A percentile compares a stretch with the other conserved stretches of the same genome.
phyloP scores from a whole-genome alignment of 805 yeast genomes.

The Sporopachydermia lactativora region DNA sequence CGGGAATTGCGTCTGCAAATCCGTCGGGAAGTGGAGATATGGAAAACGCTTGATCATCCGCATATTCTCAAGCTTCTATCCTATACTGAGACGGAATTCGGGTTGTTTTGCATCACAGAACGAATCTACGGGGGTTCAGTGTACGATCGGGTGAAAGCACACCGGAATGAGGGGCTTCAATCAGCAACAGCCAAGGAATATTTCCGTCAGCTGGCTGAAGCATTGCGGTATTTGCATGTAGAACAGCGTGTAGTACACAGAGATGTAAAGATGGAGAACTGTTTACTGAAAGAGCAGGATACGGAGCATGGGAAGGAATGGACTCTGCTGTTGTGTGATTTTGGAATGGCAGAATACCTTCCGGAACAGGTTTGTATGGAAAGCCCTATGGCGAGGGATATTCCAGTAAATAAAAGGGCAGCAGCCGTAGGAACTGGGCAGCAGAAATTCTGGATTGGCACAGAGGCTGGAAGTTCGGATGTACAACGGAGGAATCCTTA shows the following conservation, averaged over 20 bases:
- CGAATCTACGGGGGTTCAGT: slow-evolving; percentile 65
- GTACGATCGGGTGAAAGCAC: slow-evolving; percentile 52
- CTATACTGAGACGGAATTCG: slow-evolving; percentile 41
- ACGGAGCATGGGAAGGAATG: slow-evolving; percentile 17
- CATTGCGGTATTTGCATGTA: slow-evolving; percentile 49
- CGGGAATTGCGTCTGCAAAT: slow-evolving; percentile 39
- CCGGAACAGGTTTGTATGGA: slow-evolving; percentile 17
- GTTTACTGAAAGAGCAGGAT: slow-evolving; percentile 36
- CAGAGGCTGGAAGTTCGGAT: slow-evolving; percentile 10
- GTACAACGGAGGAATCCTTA: slow-evolving; percentile 9
- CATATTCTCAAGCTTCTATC: slow-evolving; percentile 49
- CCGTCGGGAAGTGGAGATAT: slow-evolving; percentile 56
- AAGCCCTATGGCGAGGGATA: background rate
- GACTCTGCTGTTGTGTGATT: slow-evolving; percentile 61
- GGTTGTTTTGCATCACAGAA: slow-evolving; percentile 62
- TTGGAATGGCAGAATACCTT: slow-evolving; percentile 56
- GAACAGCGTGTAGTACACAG: slow-evolving; percentile 59
- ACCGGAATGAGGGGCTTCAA: slow-evolving; percentile 36
- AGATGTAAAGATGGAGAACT: slow-evolving; percentile 72
- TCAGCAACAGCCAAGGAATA: slow-evolving; percentile 20
- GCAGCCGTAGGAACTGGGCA: background rate
- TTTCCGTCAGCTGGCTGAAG: slow-evolving; percentile 40
- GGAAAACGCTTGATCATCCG: slow-evolving; percentile 57
- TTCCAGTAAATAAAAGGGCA: background rate
- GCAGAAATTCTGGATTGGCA: background rate